These are phyloP conservation scores for Aspergillus sp. DNA, from an alignment of 2,329 filamentous ascomycete genomes.

Conservation along the genomic window DNA sequence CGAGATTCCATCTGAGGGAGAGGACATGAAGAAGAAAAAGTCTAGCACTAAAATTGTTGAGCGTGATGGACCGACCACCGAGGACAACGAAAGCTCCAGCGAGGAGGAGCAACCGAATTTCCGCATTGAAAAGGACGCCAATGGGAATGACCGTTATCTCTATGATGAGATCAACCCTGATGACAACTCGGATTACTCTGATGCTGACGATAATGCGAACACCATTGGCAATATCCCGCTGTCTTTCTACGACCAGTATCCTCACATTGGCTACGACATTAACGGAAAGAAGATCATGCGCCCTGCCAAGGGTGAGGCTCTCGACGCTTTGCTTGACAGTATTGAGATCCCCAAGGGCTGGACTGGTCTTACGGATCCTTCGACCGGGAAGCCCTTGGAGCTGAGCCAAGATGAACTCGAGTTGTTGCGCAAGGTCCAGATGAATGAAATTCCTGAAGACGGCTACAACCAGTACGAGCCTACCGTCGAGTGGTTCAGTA, in stretches of 20 bases:
- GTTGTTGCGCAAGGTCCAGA: slow-evolving; percentile 79
- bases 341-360: slow-evolving; percentile 96
- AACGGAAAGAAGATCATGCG: slow-evolving; percentile 98
- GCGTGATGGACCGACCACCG: slow-evolving; percentile 4
- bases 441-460: slow-evolving; percentile 81
- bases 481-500: slow-evolving; percentile 90
- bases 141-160: slow-evolving; percentile 83
- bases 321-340: slow-evolving; percentile 90
- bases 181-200: slow-evolving; percentile 94
- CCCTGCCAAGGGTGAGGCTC: slow-evolving; percentile 84
- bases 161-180: slow-evolving; percentile 92
- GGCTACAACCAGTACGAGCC: slow-evolving; percentile 93
- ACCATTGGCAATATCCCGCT: slow-evolving; percentile 94
- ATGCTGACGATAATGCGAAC: slow-evolving; percentile 72
- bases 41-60: slow-evolving; percentile 17
- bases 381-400: slow-evolving; percentile 87
- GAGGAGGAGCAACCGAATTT: slow-evolving; percentile 49
- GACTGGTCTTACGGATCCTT: slow-evolving; percentile 91
- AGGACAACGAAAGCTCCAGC: slow-evolving; percentile 10
- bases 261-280: slow-evolving; percentile 97
- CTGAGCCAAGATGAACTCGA: slow-evolving; percentile 84
- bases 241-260: slow-evolving; percentile 94
- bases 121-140: slow-evolving; percentile 70
- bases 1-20: slow-evolving; percentile 45
- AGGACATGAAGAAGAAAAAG: slow-evolving; percentile 36